Conservation (phyloP, 805 yeast genomes). For the Metschnikowia noctiluminum region DNA sequence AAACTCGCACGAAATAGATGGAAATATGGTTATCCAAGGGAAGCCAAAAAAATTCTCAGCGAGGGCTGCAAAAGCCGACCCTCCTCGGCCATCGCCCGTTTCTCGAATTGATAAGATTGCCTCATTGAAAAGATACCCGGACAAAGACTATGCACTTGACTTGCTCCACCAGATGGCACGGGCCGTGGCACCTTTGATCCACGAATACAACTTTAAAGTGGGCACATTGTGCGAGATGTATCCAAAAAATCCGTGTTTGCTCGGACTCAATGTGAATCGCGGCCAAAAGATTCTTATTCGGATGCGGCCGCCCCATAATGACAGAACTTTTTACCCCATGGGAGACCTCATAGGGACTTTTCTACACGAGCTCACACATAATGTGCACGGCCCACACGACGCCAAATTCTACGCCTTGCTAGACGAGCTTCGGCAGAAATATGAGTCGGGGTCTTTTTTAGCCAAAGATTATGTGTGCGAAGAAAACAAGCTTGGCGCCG, state of each 20-base stretch:
- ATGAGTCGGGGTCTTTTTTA: conserved; percentile 40
- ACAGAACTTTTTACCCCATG: conserved; percentile 56
- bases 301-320: conserved; percentile 56
- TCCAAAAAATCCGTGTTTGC: conserved; percentile 60
- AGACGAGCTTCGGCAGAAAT: conserved; percentile 57
- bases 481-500: conserved; percentile 44
- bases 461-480: conserved; percentile 50
- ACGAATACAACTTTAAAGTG: conserved; percentile 61
- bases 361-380: conserved; percentile 87
- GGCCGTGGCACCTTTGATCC: conserved; percentile 76
- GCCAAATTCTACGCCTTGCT: conserved; percentile 59
- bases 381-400: conserved; percentile 78
- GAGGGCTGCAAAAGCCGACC: background rate
- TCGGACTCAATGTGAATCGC: conserved; percentile 79
- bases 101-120: conserved; percentile 36
- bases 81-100: conserved; percentile 33
- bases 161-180: conserved; percentile 66
- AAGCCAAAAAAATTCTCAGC: background rate
- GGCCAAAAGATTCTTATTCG: conserved; percentile 75
- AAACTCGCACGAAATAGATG: background rate
- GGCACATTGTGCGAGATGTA: conserved; percentile 73
- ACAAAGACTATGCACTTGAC: conserved; percentile 40
- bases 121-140: conserved; percentile 33
- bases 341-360: conserved; percentile 73
- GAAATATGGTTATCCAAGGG: conserved; percentile 11